A percentile compares a stretch with the other conserved stretches of the same genome.
Conservation (phyloP, 805 yeast species). For the Lachancea sp. region DNA sequence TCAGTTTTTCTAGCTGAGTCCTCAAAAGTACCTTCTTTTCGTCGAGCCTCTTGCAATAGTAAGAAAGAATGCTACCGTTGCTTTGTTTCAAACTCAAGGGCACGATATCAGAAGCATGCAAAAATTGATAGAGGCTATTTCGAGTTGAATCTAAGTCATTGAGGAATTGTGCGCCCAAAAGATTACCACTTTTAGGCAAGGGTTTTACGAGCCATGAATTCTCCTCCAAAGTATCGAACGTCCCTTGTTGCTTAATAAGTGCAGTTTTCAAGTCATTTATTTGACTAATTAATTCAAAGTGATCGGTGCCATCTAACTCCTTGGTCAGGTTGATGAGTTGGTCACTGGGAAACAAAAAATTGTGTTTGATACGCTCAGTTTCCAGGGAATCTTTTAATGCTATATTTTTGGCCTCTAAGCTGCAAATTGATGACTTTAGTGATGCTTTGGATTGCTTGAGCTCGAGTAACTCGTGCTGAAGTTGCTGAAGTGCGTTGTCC, state of each 20-base stretch:
- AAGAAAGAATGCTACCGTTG: not conserved
- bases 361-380: constrained; percentile 25
- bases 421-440: constrained; percentile 10
- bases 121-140: not conserved
- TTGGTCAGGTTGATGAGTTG: constrained; percentile 33
- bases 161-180: not conserved
- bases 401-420: constrained; percentile 13
- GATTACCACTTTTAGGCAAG: not conserved
- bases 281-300: constrained; percentile 40
- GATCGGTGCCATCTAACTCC: constrained; percentile 32
- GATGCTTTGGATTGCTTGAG: constrained; percentile 21
- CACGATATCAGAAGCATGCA: not conserved
- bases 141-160: not conserved
- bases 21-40: not conserved
- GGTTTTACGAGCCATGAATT: constrained; percentile 1
- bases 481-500: constrained; percentile 10
- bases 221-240: not conserved
- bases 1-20: not conserved
- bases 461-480: constrained; percentile 18
- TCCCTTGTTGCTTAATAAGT: not conserved
- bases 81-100: not conserved
- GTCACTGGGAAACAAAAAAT: constrained; percentile 22
- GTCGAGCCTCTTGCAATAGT: constrained; percentile 1
- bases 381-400: constrained; percentile 19
- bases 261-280: constrained; percentile 35